Conservation (phyloP, 2,329 filamentous ascomycete genomes). For the Dothiorella sarmentorum region DNA sequence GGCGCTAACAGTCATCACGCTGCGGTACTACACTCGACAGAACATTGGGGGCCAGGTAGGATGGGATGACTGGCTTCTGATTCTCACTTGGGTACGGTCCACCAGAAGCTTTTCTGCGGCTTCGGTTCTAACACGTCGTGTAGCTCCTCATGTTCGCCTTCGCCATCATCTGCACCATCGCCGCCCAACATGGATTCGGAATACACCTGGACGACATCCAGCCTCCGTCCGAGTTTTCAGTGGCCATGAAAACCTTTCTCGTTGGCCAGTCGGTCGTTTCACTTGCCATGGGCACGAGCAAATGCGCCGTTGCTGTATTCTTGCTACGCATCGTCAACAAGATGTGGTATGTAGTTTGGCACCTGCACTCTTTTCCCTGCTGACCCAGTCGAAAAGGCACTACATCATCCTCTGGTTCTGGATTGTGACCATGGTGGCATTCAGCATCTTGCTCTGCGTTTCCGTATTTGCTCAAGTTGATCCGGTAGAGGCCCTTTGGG, state of each 20-base stretch:
- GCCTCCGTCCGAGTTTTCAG: neutral
- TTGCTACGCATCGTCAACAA: slow-evolving; percentile 7
- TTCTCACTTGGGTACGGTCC: neutral
- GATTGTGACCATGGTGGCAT: neutral
- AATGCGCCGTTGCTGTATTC: slow-evolving; percentile 3
- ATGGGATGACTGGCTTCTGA: slow-evolving; percentile 8
- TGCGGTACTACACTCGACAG: neutral
- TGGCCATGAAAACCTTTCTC: neutral
- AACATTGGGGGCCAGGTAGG: slow-evolving; percentile 1
- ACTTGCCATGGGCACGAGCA: neutral
- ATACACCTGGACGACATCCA: neutral
- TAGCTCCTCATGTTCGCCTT: neutral
- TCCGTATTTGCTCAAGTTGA: neutral
- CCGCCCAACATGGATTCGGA: neutral
- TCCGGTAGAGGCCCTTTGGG: neutral
- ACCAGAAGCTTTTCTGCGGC: too few species aligned
- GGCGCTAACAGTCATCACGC: neutral
- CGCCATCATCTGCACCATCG: neutral
- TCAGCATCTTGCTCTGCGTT: neutral
- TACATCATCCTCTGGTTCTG: neutral
- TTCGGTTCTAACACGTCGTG: neutral
- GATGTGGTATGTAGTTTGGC: neutral
- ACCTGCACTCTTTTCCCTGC: neutral
- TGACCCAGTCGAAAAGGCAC: neutral
- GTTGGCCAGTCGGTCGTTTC: slow-evolving; percentile 3